Evolutionary conservation across 768 basidiomycete genomes (phyloP).

Genomic region (Chalciporus piperatus): DNA sequence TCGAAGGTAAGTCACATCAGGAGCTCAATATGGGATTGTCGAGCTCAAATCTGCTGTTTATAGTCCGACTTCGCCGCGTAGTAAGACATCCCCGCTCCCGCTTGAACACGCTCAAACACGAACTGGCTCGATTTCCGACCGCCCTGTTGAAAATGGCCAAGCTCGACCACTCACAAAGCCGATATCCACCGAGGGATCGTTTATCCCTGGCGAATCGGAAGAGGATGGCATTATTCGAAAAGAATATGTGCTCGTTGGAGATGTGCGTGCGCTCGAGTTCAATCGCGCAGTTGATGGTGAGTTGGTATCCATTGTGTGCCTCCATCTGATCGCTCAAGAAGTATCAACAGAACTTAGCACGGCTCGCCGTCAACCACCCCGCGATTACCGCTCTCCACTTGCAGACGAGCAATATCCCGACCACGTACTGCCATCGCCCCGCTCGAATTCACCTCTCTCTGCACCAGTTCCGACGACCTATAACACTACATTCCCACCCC

Average conservation of each 20-base stretch:
- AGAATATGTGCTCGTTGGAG: constrained; percentile 94
- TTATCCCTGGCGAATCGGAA: constrained; percentile 81
- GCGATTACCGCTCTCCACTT: constrained; percentile 53
- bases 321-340: constrained; percentile 11
- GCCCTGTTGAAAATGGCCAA: constrained; percentile 12
- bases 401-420: constrained; percentile 45
- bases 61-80: constrained; percentile 18
- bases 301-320: constrained; percentile 18
- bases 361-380: constrained; percentile 55
- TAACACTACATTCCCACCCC: constrained; percentile 68
- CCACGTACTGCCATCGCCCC: constrained; percentile 28
- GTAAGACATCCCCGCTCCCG: constrained; percentile 13
- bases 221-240: constrained; percentile 75
- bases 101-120: constrained; percentile 14
- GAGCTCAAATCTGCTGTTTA: background rate
- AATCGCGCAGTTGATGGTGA: constrained; percentile 88
- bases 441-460: constrained; percentile 23
- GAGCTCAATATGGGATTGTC: background rate
- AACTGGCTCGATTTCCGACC: constrained; percentile 10
- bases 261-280: constrained; percentile 87
- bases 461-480: constrained; percentile 18
- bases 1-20: constrained; percentile 17
- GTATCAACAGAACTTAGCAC: constrained; percentile 55
- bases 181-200: constrained; percentile 56
- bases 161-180: constrained; percentile 16